These are phyloP conservation scores for Fagopyrum homotropicum DNA, from an alignment of 148 eudicot species.

Conservation along the genomic window DNA sequence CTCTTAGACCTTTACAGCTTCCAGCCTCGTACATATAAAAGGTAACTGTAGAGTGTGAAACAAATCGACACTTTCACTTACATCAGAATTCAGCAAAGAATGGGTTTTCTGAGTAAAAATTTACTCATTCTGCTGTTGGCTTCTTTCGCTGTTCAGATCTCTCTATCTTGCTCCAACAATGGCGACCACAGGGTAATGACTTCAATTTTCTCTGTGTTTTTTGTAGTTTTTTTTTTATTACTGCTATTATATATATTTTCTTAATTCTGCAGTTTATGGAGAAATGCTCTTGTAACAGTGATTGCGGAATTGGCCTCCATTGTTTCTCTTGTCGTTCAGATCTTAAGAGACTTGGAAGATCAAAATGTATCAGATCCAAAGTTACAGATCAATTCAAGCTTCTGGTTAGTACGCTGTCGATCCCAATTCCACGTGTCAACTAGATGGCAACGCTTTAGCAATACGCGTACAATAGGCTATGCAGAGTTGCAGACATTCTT, in stretches of 20 bases:
- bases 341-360: neutral
- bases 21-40: neutral
- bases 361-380: neutral
- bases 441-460: too few relatives aligned
- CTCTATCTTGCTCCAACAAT: neutral
- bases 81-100: neutral
- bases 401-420: neutral
- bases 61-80: neutral
- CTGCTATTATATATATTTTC: neutral
- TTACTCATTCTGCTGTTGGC: neutral
- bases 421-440: neutral
- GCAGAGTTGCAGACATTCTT: neutral
- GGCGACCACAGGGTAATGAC: neutral
- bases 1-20: neutral
- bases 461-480: neutral
- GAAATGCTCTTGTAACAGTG: neutral
- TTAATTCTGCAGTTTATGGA: neutral
- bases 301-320: neutral
- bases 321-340: neutral
- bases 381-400: constrained; percentile 1
- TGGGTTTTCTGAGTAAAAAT: neutral
- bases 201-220: neutral
- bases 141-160: neutral
- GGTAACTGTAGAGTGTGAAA: neutral
- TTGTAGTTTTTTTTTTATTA: neutral